These are phyloP conservation scores for Bruguiera hainesii DNA, from an alignment of 441 rosid species.

Conservation along the genomic window DNA sequence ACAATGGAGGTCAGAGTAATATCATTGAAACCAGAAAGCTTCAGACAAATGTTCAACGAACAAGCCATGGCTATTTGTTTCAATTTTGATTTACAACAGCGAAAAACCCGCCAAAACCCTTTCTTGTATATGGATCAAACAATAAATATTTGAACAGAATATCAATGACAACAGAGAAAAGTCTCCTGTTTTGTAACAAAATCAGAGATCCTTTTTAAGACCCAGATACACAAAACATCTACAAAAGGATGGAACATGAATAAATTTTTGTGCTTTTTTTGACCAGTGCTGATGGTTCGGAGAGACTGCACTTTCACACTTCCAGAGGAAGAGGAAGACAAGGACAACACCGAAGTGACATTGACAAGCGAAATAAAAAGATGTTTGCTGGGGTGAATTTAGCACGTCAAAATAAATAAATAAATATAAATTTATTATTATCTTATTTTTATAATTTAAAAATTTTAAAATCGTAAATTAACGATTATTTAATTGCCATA, in stretches of 20 bases:
- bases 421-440: no score
- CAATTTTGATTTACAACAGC: conserved; percentile 2
- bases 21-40: conserved; percentile 25
- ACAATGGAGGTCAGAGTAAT: conserved; percentile 14
- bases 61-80: conserved; percentile 24
- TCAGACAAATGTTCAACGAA: conserved; percentile 21
- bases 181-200: background rate
- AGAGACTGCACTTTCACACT: background rate
- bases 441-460: no score
- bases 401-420: no score
- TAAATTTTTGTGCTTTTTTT: conserved; percentile 15
- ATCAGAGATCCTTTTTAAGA: background rate
- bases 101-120: conserved; percentile 7
- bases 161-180: background rate
- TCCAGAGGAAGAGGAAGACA: background rate
- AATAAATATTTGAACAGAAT: background rate
- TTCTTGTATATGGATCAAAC: conserved; percentile 7
- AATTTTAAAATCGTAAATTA: no score
- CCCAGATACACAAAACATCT: conserved; percentile 11
- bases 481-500: no score
- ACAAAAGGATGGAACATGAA: conserved; percentile 17
- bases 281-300: background rate
- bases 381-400: no score
- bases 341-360: background rate
- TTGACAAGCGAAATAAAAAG: no score